Evolutionary conservation across 148 eudicot genomes (phyloP).

Genomic region (Salicornia ramosissima): DNA sequence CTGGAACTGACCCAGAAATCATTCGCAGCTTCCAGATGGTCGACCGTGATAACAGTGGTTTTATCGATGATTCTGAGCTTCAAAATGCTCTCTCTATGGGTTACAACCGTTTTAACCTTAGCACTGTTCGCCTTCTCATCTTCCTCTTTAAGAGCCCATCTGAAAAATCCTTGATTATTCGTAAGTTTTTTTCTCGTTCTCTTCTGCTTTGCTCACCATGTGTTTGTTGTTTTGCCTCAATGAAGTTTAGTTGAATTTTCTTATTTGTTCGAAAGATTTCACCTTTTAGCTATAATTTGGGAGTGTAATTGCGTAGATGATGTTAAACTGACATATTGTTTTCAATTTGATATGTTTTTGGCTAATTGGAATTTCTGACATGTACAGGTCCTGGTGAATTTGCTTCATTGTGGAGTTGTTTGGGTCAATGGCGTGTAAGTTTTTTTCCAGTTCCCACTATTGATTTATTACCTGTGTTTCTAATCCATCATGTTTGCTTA

Average conservation of each 20-base stretch:
- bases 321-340: neutral
- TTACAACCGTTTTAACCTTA: conserved; percentile 49
- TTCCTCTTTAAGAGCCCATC: conserved; percentile 49
- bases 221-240: conserved; percentile 23
- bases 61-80: conserved; percentile 57
- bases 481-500: no score
- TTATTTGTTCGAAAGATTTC: neutral
- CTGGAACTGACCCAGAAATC: conserved; percentile 67
- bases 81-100: conserved; percentile 46
- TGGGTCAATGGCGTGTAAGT: conserved; percentile 86
- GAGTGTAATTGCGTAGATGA: no score
- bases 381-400: conserved; percentile 59
- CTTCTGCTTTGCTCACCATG: neutral
- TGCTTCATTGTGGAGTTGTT: conserved; percentile 68
- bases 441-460: neutral
- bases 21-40: conserved; percentile 73
- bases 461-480: neutral
- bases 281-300: neutral
- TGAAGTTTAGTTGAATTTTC: neutral
- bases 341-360: neutral
- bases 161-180: conserved; percentile 35
- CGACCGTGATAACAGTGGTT: conserved; percentile 65
- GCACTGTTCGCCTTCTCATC: conserved; percentile 61
- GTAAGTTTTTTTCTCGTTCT: conserved; percentile 27
- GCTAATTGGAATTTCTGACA: conserved; percentile 16